Evolutionary conservation across 108 stramenopile genomes (phyloP).

Genomic region (Chaetoceros muelleri): DNA sequence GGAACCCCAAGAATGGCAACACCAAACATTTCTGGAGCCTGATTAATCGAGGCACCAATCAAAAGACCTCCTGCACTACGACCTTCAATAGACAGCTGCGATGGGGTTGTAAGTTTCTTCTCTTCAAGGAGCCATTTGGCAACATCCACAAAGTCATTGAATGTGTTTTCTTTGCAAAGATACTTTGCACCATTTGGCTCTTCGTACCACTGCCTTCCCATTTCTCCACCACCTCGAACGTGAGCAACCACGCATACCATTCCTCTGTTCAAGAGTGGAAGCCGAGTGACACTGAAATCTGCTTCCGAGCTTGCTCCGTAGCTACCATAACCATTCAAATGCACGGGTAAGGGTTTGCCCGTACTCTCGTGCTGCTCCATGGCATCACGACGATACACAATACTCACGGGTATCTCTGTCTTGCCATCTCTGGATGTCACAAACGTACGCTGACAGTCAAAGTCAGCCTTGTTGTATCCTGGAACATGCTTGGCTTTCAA

Average conservation of each 20-base stretch:
- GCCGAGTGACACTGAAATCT: constrained; percentile 56
- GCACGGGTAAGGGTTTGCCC: constrained; percentile 39
- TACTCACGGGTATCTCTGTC: constrained; percentile 68
- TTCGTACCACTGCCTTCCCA: constrained; percentile 95
- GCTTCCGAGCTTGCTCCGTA: constrained; percentile 91
- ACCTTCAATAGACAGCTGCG: constrained; percentile 55
- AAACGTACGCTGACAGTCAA: constrained; percentile 58
- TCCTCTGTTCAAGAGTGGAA: constrained; percentile 77
- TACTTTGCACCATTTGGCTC: constrained; percentile 88
- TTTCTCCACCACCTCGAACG: constrained; percentile 93
- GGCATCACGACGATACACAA: constrained; percentile 76
- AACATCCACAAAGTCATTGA: constrained; percentile 88
- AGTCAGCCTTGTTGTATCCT: constrained; percentile 65
- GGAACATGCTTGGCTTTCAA: constrained; percentile 80
- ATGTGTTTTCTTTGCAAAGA: constrained; percentile 90
- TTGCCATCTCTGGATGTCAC: constrained; percentile 71
- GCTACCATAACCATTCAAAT: constrained; percentile 88
- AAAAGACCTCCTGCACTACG: constrained; percentile 62
- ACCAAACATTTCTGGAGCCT: constrained; percentile 81
- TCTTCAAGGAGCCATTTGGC: constrained; percentile 32
- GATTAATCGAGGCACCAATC: constrained; percentile 59
- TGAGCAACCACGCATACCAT: constrained; percentile 87
- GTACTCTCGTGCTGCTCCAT: constrained; percentile 27
- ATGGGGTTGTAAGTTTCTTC: constrained; percentile 30
- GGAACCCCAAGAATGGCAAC: constrained; percentile 89